Percentiles rank a stretch among this genome's conserved stretches.
Conservation (phyloP, 106 monocot genomes). For the Phalaenopsis equestris region DNA sequence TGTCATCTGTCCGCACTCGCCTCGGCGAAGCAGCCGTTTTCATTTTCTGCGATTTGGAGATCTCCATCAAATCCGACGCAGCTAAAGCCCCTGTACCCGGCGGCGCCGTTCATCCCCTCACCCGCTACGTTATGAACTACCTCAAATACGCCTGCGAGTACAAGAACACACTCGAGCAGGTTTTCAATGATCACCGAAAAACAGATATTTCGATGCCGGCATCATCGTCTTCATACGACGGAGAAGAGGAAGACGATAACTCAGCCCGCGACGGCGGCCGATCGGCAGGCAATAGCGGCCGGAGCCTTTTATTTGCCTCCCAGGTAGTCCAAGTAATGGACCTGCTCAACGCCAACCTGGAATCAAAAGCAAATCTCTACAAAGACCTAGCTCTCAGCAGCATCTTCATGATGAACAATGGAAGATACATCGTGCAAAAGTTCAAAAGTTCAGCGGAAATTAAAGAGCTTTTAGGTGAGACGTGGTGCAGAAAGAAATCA, state of each 20-base stretch:
- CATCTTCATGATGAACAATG: conserved; percentile 82
- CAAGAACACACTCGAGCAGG: conserved; percentile 12
- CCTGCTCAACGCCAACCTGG: conserved; percentile 40
- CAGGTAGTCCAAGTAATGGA: conserved; percentile 47
- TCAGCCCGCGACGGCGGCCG: not conserved
- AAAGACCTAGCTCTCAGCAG: conserved; percentile 42
- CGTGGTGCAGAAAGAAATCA: conserved; percentile 21
- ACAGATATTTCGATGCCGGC: not conserved
- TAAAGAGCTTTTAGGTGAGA: conserved; percentile 17
- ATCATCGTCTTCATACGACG: not conserved
- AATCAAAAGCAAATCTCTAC: conserved; percentile 59
- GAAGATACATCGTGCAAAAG: conserved; percentile 70
- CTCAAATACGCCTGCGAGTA: conserved; percentile 21
- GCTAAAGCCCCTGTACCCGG: conserved; percentile 18
- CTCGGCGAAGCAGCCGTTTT: conserved; percentile 18
- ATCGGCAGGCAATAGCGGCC: not conserved
- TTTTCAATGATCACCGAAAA: conserved; percentile 12
- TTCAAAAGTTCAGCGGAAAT: conserved; percentile 48
- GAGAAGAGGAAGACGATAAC: not conserved
- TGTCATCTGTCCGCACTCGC: conserved; percentile 6
- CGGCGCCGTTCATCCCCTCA: conserved; percentile 19
- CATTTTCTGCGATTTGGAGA: conserved; percentile 25
- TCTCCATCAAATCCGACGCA: conserved; percentile 15
- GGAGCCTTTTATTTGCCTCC: conserved; percentile 21
- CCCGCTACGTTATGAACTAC: conserved; percentile 24